Base-by-base conservation (phyloP, 2,329 filamentous ascomycete species). In the Cercospora citrullina region DNA sequence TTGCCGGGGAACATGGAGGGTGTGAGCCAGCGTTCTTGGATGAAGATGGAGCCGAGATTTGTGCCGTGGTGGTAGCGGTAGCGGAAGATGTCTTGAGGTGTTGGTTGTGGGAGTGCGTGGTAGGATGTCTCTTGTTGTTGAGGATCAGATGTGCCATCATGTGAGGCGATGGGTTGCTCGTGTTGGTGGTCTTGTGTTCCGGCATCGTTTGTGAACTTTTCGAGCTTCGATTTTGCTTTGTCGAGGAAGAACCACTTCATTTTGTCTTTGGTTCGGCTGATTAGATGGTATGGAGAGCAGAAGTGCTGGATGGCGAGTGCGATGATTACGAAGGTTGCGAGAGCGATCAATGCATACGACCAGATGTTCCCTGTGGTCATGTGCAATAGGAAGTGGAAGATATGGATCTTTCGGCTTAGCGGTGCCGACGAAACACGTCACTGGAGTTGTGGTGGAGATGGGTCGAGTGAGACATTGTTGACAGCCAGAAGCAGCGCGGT, bases 61-160 rank as follows among this genome's bases (percentile, higher is more conserved):
- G 82, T 83, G 7, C 86, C 87, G 73, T 88, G 85, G 67, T 88
- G 86, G 71, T 87, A 87, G 51, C 87, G 84, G 72, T 88, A 89
- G 61, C 85, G 81, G 30, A 84, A 75, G 21, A 87, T 79, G 62
- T 80, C 82, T 64, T 77, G 72, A 1, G 75, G 64, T 5, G 79
- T 80, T 5, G 81, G 80, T 67, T 63, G 75, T 72, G 68, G 78
- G 67, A 85, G 60, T 53, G 64, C 30, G 5, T 31, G 31, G 55
- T 31, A 59, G 12, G 55, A 59, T n/a, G 63, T 48, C 51, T 73
- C 45, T 36, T 36, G 68, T 45, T 69, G 69, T 48, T 63, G 71
- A 51, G 70, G 67, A 30, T 74, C 71, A 8, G 63, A 62, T 60
- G 63, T 55, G 26, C 31, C 42, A 48, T 63, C 45, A n/a, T 53